Percentiles rank a stretch among this genome's conserved stretches.
Conservation (phyloP, 2,329 filamentous ascomycete species). For the Lachnellula arida region DNA sequence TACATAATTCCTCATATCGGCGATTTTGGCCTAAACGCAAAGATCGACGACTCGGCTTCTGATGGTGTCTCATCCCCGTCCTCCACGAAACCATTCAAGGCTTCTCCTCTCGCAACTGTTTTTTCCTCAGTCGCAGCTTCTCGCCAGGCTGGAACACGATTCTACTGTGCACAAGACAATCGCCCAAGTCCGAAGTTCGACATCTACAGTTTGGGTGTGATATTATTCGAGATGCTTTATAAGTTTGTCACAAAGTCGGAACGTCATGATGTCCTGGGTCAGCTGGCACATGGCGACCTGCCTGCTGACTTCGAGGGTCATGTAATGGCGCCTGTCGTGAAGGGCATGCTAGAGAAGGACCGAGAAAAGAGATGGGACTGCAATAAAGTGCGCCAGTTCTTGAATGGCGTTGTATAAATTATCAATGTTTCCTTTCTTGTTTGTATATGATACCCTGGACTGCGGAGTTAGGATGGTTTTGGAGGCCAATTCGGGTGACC, state of each 20-base stretch:
- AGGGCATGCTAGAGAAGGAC: constrained; percentile 16
- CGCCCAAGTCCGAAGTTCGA: constrained; percentile 28
- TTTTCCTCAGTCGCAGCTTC: constrained; percentile 18
- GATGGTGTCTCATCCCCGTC: background rate
- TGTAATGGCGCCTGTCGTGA: constrained; percentile 23
- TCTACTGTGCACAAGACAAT: constrained; percentile 46
- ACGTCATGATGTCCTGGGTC: constrained; percentile 38
- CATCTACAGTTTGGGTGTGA: constrained; percentile 56
- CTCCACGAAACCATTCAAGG: background rate
- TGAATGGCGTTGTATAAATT: background rate
- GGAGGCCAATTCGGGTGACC: background rate
- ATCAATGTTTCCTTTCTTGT: background rate
- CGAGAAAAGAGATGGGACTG: constrained; percentile 20
- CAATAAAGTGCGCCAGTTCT: constrained; percentile 15
- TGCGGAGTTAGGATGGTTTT: background rate
- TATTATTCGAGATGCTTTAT: constrained; percentile 57
- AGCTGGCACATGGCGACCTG: constrained; percentile 29
- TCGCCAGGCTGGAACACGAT: constrained; percentile 53
- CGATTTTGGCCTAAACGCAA: constrained; percentile 62
- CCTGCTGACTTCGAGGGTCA: constrained; percentile 23
- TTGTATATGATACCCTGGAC: background rate
- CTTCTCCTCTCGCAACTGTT: constrained; percentile 8
- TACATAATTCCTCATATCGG: constrained; percentile 58
- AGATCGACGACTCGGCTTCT: constrained; percentile 27
- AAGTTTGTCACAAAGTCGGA: constrained; percentile 48